Percentiles rank a stretch among this genome's conserved stretches.
Conservation (phyloP, 805 yeast genomes). For the Ogataea pini region DNA sequence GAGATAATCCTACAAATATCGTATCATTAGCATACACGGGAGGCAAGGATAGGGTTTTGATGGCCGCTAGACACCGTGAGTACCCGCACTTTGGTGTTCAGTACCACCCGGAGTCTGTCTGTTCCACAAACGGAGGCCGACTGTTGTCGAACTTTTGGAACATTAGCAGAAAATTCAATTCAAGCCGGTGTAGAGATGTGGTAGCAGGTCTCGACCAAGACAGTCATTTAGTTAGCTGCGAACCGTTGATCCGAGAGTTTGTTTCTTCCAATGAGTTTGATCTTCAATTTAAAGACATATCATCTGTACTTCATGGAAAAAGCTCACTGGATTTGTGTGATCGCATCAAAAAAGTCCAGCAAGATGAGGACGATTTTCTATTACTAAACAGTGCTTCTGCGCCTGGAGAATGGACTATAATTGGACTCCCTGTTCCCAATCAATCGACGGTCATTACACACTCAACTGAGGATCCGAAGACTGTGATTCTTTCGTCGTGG, state of each 20-base stretch:
- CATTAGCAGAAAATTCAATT: conserved; percentile 39
- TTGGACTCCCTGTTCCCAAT: conserved; percentile 62
- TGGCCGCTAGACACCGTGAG: conserved; percentile 71
- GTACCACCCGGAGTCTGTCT: conserved; percentile 94
- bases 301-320: not conserved
- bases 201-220: not conserved
- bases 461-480: conserved; percentile 47
- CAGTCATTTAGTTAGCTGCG: conserved; percentile 3
- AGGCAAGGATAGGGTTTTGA: conserved; percentile 43
- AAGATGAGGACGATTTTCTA: conserved; percentile 48
- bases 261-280: conserved; percentile 8
- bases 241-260: conserved; percentile 26
- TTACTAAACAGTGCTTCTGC: conserved; percentile 74
- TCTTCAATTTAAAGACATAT: conserved; percentile 18
- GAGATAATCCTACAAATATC: conserved; percentile 32
- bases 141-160: conserved; percentile 65
- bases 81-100: conserved; percentile 91
- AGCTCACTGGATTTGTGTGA: conserved; percentile 48
- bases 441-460: conserved; percentile 57
- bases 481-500: conserved; percentile 35
- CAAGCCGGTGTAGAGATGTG: not conserved
- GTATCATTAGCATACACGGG: conserved; percentile 62
- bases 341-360: conserved; percentile 23
- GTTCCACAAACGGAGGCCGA: conserved; percentile 66
- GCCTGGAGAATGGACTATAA: conserved; percentile 87